A percentile compares a stretch with the other conserved stretches of the same genome.
Conservation (phyloP, 345 rosid genomes). For the Hypericum perforatum region DNA sequence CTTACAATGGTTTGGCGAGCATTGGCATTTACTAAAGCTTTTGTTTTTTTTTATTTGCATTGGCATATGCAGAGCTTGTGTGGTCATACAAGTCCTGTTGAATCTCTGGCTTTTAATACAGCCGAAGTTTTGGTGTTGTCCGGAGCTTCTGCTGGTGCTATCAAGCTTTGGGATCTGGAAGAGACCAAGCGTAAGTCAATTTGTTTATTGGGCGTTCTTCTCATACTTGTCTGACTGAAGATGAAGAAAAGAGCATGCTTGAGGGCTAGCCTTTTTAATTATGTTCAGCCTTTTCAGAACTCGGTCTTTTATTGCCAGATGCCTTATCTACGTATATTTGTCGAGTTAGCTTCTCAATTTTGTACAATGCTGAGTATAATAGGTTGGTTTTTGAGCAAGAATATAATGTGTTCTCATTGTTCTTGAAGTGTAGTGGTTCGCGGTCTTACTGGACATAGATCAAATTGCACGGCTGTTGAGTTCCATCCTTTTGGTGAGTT, state of each 20-base stretch:
- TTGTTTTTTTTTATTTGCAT: conserved; percentile 5
- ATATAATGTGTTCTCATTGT: conserved; percentile 40
- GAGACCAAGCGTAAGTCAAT: conserved; percentile 59
- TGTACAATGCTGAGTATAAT: not conserved
- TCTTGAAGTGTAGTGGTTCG: conserved; percentile 99
- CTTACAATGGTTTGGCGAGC: not conserved
- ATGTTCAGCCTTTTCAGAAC: too few species aligned
- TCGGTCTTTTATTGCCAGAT: too few species aligned
- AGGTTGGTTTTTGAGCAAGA: conserved; percentile 5
- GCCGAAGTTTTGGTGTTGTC: conserved; percentile 58
- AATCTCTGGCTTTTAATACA: conserved; percentile 52
- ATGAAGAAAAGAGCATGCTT: too few species aligned
- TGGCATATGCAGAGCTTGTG: conserved; percentile 44
- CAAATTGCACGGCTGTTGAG: conserved; percentile 78
- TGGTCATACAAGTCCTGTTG: conserved; percentile 63
- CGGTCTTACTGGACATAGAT: conserved; percentile 90
- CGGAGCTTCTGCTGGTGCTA: conserved; percentile 62
- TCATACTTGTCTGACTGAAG: too few species aligned
- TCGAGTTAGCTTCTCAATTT: not conserved
- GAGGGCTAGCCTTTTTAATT: too few species aligned
- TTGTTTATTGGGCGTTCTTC: conserved; percentile 11
- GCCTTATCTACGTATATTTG: too few species aligned
- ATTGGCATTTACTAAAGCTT: conserved; percentile 2
- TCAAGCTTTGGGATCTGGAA: conserved; percentile 79
- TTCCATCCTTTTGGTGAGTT: conserved; percentile 99